Base-by-base conservation (phyloP, 2,329 filamentous ascomycete genomes). In the Ophiocordyceps camponoti-rufipedis region DNA sequence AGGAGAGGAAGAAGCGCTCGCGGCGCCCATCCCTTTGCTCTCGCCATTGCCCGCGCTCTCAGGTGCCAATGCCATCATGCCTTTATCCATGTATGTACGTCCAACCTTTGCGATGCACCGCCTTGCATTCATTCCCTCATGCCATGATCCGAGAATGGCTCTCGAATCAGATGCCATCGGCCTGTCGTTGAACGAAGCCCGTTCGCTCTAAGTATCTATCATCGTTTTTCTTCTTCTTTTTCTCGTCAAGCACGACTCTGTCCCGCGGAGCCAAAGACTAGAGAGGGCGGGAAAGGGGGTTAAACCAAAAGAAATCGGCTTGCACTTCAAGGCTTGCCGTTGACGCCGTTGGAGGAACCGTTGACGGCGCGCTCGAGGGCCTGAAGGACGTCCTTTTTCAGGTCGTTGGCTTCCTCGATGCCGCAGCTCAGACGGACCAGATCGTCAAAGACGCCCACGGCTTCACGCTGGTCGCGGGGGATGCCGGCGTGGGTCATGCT, bases 401-500 rank as follows among this genome's bases (percentile, higher is more conserved):
- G 69, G 62, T 98, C 91, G 49, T 80, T 78, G 8, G 78, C 76
- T 57, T 98, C 91, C 67, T 98, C 91, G 46, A 98, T 78, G 56
- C 91, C 91, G 60, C 87, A 95, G 71, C 86, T 94, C 49, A 98
- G 71, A 52, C 91, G 76, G 29, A 98, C 85, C 8, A 98, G 74
- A 62, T 98, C 91, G 59, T 98, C 91, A 57, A 80, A 96, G 31
- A 98, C 87, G 49, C 91, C 91, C 1, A 91, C 87, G 3, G 81
- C 82, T 71, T 98, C 91, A 47, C 91, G 74, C 69, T 94, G 79
- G 49, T 87, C 87, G 60, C 75, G 78, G 44, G 91, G 91, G 52
- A 98, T 98, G 48, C 89, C 91, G 23, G 87, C 85, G 63, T 98
- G 91, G 16, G 91, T 98, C 91, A 98, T 98, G 65, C 80, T 85